Evolutionary conservation across 257 asterid genomes (phyloP), one percentile per base, ranked within the genome.

Genomic region (Lycium barbarum): DNA sequence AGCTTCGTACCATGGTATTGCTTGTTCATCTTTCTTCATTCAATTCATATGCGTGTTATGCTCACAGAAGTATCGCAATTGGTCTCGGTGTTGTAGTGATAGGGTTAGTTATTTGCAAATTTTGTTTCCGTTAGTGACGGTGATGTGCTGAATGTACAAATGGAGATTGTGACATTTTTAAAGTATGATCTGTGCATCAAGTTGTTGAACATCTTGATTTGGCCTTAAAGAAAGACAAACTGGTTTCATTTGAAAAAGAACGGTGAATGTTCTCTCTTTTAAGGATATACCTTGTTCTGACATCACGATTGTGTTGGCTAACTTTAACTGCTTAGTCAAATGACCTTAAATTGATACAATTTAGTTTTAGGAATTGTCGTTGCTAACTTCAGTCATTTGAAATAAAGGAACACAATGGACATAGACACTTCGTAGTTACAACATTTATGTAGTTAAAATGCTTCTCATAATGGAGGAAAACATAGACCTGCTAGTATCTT

Each of bases 1-100:
- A 93, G 94, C 93, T 96, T 88, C 93, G 91, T 13, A 87, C 92
- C 81, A 88, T 93, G 97, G 98, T 96, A 92, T 78, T n/a, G 10
- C 81, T 58, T 47, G 82, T 53, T 76, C 53, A 63, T 51, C 63
- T 76, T 76, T 53, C 26, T 51, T 26, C 47, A 26, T 51, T 76
- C 82, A 76, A 51, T 76, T 76, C 9, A 9, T 72, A n/a, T 72
- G 58, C 0, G 33, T 72, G 57, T n/a, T 45, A 72, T 72, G 80
- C 58, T n/a, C 26, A 14, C 14, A 18, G 57, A 45, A 72, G 80
- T 43, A 45, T 72, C 36, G 26, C 22, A 15, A 4, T 18, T 72
- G 36, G 18, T 72, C 80, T 72, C 43, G 36, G 38, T 72, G 80
- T 45, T 43, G 10, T 20, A 45, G 13, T 72, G 80, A 45, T 72